Evolutionary conservation across 1,284 basidiomycete genomes (phyloP).

Genomic region (Gomphus sp.): DNA sequence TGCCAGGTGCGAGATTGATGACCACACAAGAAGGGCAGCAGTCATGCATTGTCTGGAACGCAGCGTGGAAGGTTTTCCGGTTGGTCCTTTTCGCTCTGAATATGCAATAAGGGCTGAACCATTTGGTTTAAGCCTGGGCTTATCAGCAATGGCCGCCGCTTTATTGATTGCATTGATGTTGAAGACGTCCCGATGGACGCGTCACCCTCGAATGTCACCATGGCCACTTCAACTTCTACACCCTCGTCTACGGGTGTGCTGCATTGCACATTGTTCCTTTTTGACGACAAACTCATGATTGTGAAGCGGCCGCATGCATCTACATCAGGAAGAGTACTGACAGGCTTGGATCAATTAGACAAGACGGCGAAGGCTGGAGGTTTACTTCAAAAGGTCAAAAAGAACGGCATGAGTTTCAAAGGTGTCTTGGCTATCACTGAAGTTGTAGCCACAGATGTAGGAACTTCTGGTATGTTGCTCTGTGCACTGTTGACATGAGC

Average conservation of each 20-base stretch:
- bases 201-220: conserved; percentile 12
- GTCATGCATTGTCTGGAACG: conserved; percentile 82
- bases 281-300: conserved; percentile 91
- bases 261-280: conserved; percentile 87
- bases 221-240: conserved; percentile 8
- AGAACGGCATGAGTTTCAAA: conserved; percentile 76
- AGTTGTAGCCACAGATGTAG: conserved; percentile 75
- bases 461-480: conserved; percentile 59
- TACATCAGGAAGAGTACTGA: conserved; percentile 62
- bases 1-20: conserved; percentile 87
- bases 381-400: conserved; percentile 48
- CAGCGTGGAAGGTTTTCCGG: conserved; percentile 85
- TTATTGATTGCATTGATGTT: conserved; percentile 91
- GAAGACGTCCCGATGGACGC: conserved; percentile 67
- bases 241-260: conserved; percentile 31
- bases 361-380: conserved; percentile 61
- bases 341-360: conserved; percentile 82
- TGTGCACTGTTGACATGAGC: background rate
- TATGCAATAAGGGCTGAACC: conserved; percentile 14
- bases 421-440: conserved; percentile 83
- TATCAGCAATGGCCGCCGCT: conserved; percentile 79
- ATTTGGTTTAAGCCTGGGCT: conserved; percentile 41
- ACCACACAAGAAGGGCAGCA: conserved; percentile 82
- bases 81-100: conserved; percentile 17
- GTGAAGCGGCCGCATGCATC: conserved; percentile 78